Base-by-base conservation (phyloP, 2,329 filamentous ascomycete genomes). In the Amesomyces nigricolor region DNA sequence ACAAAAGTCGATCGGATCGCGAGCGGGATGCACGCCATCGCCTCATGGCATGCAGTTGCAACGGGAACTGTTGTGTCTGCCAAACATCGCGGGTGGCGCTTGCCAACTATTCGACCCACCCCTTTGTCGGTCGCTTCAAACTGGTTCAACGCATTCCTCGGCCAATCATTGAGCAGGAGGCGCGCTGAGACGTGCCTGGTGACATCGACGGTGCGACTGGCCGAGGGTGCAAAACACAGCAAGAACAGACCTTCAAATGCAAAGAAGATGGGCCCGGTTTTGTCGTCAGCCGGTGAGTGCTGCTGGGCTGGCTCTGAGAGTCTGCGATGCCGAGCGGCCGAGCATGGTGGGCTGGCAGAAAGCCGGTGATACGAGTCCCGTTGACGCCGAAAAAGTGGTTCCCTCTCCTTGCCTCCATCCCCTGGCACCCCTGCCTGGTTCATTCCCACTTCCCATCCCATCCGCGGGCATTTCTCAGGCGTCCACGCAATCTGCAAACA, bases 401-500 rank as follows among this genome's bases (percentile, higher is more conserved):
- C 29, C 26, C 29, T 5, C 45, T 30, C 37, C 38, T 37, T 37
- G 22, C 16, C 17, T 29, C 37, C 53, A 43, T 39, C 29, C 47
- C 47, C 22, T 38, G 10, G 29, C 17, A 30, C 47, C 48, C 53
- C 40, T 51, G 46, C n/a, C 17, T 16, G 14, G 22, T 37, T 46
- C 46, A 16, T 35, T 35, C 32, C 32, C 22, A 26, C 11, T 35
- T 35, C 8, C 32, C 32, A 35, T 35, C 46, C 29, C 43, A 37
- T 32, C 44, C 30, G 39, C 22, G 22, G 22, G 22, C 46, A 50
- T 47, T 47, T 37, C 50, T n/a, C 16, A 19, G 40, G 16, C 30
- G 46, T 44, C 47, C 46, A 22, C 49, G 46, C 52, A 53, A 47
- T 47, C 51, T 53, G 50, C 42, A 51, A 54, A 43, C 43, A 51